These are phyloP conservation scores for Agaricus sinodeliciosus DNA, from an alignment of 768 basidiomycete genomes.

Conservation along the genomic window DNA sequence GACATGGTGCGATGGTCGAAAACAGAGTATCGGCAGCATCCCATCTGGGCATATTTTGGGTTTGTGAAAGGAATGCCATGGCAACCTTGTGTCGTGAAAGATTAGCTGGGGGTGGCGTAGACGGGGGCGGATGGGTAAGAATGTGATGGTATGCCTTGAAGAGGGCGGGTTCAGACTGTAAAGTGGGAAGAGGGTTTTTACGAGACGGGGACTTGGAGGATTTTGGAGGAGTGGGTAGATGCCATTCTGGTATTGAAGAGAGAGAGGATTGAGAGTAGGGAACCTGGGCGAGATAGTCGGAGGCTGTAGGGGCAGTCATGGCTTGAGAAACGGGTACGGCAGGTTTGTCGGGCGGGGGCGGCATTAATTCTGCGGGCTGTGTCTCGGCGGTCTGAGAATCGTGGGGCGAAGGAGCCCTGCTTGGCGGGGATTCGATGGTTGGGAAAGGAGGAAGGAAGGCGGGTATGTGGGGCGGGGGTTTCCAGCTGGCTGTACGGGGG, in stretches of 20 bases:
- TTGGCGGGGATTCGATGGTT: conserved; percentile 35
- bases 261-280: conserved; percentile 73
- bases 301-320: conserved; percentile 44
- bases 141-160: conserved; percentile 72
- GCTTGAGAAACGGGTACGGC: conserved; percentile 35
- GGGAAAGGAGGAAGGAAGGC: conserved; percentile 68
- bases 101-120: conserved; percentile 41
- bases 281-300: conserved; percentile 66
- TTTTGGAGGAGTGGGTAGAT: conserved; percentile 44
- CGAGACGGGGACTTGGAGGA: conserved; percentile 18
- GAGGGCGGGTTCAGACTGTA: conserved; percentile 58
- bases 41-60: conserved; percentile 57
- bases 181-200: conserved; percentile 27
- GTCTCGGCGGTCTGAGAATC: conserved; percentile 29
- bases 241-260: conserved; percentile 59
- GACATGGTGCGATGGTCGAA: conserved; percentile 48
- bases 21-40: conserved; percentile 63
- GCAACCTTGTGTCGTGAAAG: conserved; percentile 71
- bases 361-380: conserved; percentile 18
- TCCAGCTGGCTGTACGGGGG: conserved; percentile 48
- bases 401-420: conserved; percentile 21
- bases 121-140: conserved; percentile 59
- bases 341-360: conserved; percentile 26
- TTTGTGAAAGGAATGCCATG: conserved; percentile 56
- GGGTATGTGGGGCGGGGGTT: conserved; percentile 58